These are phyloP conservation scores for Camellia oleifera DNA, from an alignment of 179 eudicot genomes.

Conservation along the genomic window DNA sequence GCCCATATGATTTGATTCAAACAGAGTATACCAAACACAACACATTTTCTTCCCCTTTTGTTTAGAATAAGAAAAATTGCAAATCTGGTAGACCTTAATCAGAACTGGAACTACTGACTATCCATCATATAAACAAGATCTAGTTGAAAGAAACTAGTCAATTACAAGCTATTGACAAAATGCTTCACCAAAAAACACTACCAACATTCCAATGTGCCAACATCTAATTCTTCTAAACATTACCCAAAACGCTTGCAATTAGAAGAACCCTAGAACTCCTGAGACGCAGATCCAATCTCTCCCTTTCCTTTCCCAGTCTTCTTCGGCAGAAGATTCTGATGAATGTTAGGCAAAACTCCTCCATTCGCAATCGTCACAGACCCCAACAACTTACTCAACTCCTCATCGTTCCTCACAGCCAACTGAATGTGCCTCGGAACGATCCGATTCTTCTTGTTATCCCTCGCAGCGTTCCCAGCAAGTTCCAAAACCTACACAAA, in stretches of 20 bases:
- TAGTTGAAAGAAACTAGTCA: not conserved
- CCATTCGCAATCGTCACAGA: slow-evolving; percentile 29
- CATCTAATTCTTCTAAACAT: not conserved
- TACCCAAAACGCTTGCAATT: not conserved
- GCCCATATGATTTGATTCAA: too few relatives aligned
- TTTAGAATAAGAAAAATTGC: too few relatives aligned
- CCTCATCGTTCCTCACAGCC: slow-evolving; percentile 31
- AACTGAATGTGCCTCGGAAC: slow-evolving; percentile 26
- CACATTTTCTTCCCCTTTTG: too few relatives aligned
- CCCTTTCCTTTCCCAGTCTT: slow-evolving; percentile 20
- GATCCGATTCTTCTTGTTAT: slow-evolving; percentile 29
- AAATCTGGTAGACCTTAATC: too few relatives aligned
- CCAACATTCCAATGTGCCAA: not conserved
- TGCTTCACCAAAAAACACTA: not conserved
- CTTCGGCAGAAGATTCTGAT: slow-evolving; percentile 20
- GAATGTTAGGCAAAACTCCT: slow-evolving; percentile 29
- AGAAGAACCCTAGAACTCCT: slow-evolving; percentile 23
- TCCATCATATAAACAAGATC: not conserved
- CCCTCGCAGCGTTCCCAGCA: slow-evolving; percentile 25
- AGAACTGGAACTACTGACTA: not conserved
- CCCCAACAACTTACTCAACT: slow-evolving; percentile 20
- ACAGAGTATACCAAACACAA: too few relatives aligned
- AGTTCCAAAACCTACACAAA: slow-evolving; percentile 14
- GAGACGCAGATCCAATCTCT: slow-evolving; percentile 15
- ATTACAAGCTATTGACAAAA: slow-evolving; percentile 6